phyloP scores from a whole-genome alignment of 1,284 basidiomycete genomes.

The Taiwanofungus camphoratus region DNA sequence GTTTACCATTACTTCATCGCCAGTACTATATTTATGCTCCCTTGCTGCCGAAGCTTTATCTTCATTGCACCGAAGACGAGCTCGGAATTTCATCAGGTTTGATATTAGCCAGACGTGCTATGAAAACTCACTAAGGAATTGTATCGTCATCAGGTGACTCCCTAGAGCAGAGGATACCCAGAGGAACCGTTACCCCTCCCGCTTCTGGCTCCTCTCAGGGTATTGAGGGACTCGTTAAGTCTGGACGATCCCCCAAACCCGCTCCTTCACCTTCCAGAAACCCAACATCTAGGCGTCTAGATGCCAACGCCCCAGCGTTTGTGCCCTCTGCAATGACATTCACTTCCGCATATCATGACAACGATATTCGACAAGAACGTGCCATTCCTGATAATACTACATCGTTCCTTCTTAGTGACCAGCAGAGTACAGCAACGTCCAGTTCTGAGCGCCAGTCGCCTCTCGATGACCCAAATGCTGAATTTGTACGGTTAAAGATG shows the following conservation, averaged over 20 bases:
- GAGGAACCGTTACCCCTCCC: too few species aligned
- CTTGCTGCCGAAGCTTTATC: conserved; percentile 10
- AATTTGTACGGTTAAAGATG: conserved; percentile 59
- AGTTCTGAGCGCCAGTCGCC: conserved; percentile 27
- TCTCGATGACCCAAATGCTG: conserved; percentile 54
- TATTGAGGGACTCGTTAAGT: too few species aligned
- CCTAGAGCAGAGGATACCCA: too few species aligned
- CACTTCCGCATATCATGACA: not conserved
- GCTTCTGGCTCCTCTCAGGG: too few species aligned
- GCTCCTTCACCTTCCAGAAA: conserved; percentile 11
- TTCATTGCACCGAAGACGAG: conserved; percentile 55
- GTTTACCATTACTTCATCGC: conserved; percentile 20
- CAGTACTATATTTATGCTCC: not conserved
- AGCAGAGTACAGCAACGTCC: conserved; percentile 9
- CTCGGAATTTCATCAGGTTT: conserved; percentile 28
- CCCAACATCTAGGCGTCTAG: conserved; percentile 12
- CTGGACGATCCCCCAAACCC: not conserved
- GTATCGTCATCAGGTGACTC: not conserved
- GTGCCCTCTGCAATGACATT: conserved; percentile 23
- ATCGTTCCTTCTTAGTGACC: conserved; percentile 6
- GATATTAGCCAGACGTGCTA: not conserved
- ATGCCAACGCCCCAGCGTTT: conserved; percentile 34
- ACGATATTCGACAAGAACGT: not conserved
- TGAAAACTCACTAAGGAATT: not conserved
- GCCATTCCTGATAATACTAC: conserved; percentile 6